Evolutionary conservation across 176 grass and related monocot species (phyloP).

Genomic region (Phoenix dactylifera): DNA sequence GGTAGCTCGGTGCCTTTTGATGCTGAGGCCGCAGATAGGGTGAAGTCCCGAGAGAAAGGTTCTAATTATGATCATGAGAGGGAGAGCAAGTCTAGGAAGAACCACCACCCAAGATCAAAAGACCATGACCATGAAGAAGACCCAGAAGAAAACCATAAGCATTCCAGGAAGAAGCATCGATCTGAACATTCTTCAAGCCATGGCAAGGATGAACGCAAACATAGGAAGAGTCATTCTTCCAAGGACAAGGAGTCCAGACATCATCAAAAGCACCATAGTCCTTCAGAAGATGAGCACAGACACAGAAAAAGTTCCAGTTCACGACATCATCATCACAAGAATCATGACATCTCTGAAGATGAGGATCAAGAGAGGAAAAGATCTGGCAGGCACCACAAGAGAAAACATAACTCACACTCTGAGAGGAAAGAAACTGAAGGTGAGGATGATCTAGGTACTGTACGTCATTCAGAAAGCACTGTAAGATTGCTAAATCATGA

Average conservation of each 20-base stretch:
- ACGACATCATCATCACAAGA: conserved; percentile 19
- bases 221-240: conserved; percentile 28
- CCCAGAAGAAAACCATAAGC: conserved; percentile 18
- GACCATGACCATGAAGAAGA: conserved; percentile 30
- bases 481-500: neutral
- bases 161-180: conserved; percentile 39
- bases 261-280: conserved; percentile 23
- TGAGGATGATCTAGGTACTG: conserved; percentile 14
- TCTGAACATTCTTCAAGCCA: conserved; percentile 41
- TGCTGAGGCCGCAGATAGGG: conserved; percentile 11
- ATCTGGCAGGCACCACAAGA: conserved; percentile 35
- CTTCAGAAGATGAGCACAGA: conserved; percentile 49
- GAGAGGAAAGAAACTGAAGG: conserved; percentile 27
- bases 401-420: conserved; percentile 27
- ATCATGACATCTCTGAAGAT: conserved; percentile 17
- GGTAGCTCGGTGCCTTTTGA: conserved; percentile 43
- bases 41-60: conserved; percentile 19
- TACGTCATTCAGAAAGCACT: conserved; percentile 4
- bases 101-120: conserved; percentile 8
- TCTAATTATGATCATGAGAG: conserved; percentile 29
- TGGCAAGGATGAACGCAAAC: conserved; percentile 32
- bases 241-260: conserved; percentile 23
- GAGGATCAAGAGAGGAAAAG: conserved; percentile 23
- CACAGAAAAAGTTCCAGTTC: conserved; percentile 33
- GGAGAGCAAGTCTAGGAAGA: conserved; percentile 32